These are phyloP conservation scores for Schoenoplectus tabernaemontani DNA, from an alignment of 202 grass and related monocot genomes.

Conservation along the genomic window DNA sequence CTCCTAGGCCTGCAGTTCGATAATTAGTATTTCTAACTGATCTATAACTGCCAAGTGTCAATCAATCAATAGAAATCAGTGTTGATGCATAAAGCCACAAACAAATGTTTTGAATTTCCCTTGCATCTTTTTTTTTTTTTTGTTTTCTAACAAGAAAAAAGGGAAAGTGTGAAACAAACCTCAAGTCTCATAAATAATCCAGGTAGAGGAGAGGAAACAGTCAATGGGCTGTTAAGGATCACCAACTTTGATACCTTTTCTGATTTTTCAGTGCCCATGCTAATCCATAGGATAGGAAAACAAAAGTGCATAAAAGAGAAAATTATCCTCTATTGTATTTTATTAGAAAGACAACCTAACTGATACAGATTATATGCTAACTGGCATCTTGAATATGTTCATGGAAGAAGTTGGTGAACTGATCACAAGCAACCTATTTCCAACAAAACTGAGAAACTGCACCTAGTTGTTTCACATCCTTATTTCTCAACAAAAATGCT, in stretches of 20 bases:
- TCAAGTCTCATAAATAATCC: constrained; percentile 84
- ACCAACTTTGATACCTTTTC: constrained; percentile 63
- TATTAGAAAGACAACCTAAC: constrained; percentile 13
- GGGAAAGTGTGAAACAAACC: constrained; percentile 19
- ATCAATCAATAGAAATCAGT: background rate
- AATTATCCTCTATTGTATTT: background rate
- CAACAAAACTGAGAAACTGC: background rate
- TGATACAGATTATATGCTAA: background rate
- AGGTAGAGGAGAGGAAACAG: constrained; percentile 70
- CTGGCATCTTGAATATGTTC: background rate
- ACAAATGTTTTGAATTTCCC: background rate
- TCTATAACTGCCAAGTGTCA: background rate
- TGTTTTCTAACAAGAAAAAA: background rate
- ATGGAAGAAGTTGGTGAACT: background rate
- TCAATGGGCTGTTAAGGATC: constrained; percentile 85
- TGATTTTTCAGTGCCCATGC: constrained; percentile 87
- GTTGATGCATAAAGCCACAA: background rate
- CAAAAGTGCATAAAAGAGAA: constrained; percentile 3
- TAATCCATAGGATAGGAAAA: constrained; percentile 69
- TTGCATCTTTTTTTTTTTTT: background rate
- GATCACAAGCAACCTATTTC: background rate
- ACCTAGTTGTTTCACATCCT: background rate
- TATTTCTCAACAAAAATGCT: background rate
- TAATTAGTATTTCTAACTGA: too few relatives aligned
- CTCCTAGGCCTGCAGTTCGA: too few relatives aligned